Evolutionary conservation across 208 protist genomes (phyloP).

Genomic region (Trypanosoma vivax): DNA sequence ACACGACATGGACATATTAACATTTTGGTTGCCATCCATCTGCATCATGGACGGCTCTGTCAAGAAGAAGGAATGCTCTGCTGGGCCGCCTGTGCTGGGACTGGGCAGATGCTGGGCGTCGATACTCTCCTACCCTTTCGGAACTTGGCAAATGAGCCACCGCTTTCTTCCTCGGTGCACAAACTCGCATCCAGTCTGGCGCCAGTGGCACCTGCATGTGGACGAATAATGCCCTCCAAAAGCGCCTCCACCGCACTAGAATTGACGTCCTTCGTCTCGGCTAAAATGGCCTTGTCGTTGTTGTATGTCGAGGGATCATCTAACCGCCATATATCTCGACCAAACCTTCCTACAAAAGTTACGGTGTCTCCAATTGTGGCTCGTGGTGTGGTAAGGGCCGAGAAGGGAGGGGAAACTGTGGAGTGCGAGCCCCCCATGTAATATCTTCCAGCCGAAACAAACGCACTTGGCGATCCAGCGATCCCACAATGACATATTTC

Average conservation of each 20-base stretch:
- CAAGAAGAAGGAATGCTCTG: conserved; percentile 14
- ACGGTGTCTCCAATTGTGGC: background rate
- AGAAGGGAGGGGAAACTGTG: too few relatives aligned
- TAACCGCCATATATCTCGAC: conserved; percentile 8
- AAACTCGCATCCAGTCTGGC: background rate
- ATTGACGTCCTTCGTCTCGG: background rate
- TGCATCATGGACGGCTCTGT: background rate
- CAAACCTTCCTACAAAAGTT: conserved; percentile 15
- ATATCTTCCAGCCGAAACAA: conserved; percentile 33
- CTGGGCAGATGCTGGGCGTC: background rate
- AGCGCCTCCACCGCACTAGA: conserved; percentile 3
- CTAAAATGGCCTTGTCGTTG: background rate
- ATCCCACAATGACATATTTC: conserved; percentile 31
- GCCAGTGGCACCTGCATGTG: background rate
- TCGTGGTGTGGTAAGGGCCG: too few relatives aligned
- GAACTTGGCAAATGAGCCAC: conserved; percentile 3
- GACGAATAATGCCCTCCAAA: conserved; percentile 8
- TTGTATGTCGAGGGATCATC: conserved; percentile 4
- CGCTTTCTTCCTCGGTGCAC: background rate
- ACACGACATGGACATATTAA: too few relatives aligned
- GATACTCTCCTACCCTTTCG: background rate
- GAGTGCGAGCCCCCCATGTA: too few relatives aligned
- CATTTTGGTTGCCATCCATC: background rate
- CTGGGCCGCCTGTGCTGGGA: too few relatives aligned
- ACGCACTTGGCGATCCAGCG: conserved; percentile 57